Evolutionary conservation across 2,329 filamentous ascomycete genomes (phyloP).

Genomic region (Plenodomus lindquistii): DNA sequence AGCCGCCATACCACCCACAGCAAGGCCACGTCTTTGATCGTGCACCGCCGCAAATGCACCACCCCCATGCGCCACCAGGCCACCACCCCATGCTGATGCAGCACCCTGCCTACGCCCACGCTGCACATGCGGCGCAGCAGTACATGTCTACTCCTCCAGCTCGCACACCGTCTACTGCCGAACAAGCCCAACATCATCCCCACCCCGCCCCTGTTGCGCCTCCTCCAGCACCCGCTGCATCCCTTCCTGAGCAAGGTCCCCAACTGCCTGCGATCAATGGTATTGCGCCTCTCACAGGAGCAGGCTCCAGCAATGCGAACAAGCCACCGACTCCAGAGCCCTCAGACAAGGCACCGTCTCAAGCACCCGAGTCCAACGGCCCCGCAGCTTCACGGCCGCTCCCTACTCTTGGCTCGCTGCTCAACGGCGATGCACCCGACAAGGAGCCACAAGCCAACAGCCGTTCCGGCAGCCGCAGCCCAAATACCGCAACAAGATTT

Average conservation of each 20-base stretch:
- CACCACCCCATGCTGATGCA: constrained; percentile 34
- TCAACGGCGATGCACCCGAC: constrained; percentile 34
- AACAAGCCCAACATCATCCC: constrained; percentile 49
- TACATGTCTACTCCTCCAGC: constrained; percentile 44
- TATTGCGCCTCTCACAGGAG: constrained; percentile 19
- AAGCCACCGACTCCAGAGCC: constrained; percentile 38
- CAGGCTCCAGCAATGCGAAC: constrained; percentile 7
- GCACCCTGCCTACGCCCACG: constrained; percentile 32
- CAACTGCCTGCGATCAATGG: constrained; percentile 43
- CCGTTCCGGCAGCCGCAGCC: constrained; percentile 50
- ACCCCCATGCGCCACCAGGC: constrained; percentile 44
- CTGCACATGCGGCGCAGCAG: constrained; percentile 36
- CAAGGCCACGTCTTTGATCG: constrained; percentile 36
- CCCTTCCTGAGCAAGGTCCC: constrained; percentile 39
- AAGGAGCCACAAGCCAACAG: constrained; percentile 40
- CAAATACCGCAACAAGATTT: constrained; percentile 34
- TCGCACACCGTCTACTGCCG: constrained; percentile 46
- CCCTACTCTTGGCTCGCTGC: constrained; percentile 46
- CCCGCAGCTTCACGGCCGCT: constrained; percentile 47
- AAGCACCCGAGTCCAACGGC: constrained; percentile 44
- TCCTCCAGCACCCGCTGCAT: constrained; percentile 32
- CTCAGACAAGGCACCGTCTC: constrained; percentile 47
- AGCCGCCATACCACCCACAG: constrained; percentile 32
- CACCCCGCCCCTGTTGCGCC: not conserved
- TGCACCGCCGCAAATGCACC: constrained; percentile 44